Conservation (phyloP, 164 flowering plant genomes). For the Magnolia officinalis region DNA sequence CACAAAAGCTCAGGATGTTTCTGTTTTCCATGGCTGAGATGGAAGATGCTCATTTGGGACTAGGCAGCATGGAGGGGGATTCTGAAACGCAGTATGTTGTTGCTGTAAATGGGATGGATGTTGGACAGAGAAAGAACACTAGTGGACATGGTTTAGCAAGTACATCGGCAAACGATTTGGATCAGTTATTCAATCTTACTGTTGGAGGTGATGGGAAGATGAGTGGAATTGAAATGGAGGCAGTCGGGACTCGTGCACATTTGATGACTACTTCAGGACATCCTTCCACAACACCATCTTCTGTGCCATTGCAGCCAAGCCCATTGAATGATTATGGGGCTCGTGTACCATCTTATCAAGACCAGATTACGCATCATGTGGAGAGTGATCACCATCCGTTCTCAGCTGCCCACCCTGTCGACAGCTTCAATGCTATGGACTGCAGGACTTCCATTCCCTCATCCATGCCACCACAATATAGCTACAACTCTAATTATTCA, state of each 20-base stretch:
- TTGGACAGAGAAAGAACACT: slow-evolving; percentile 51
- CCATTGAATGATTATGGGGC: slow-evolving; percentile 29
- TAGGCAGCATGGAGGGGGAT: slow-evolving; percentile 50
- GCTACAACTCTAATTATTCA: slow-evolving; percentile 21
- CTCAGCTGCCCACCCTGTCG: slow-evolving; percentile 19
- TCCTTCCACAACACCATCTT: slow-evolving; percentile 25
- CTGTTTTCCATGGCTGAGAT: slow-evolving; percentile 57
- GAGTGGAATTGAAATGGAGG: slow-evolving; percentile 23
- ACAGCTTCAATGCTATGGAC: slow-evolving; percentile 22
- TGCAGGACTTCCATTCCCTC: slow-evolving; percentile 23
- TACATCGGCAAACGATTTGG: slow-evolving; percentile 53
- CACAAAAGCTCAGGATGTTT: slow-evolving; percentile 73
- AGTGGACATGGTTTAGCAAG: slow-evolving; percentile 33
- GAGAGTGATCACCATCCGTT: slow-evolving; percentile 26
- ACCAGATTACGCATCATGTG: slow-evolving; percentile 24
- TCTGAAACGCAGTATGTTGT: slow-evolving; percentile 79
- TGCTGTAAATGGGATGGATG: slow-evolving; percentile 87
- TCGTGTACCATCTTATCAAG: slow-evolving; percentile 25
- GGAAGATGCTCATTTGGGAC: slow-evolving; percentile 58
- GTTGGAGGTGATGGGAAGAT: slow-evolving; percentile 13
- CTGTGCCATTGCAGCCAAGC: slow-evolving; percentile 26
- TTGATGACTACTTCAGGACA: slow-evolving; percentile 20
- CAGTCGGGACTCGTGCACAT: slow-evolving; percentile 21
- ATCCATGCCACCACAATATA: slow-evolving; percentile 29
- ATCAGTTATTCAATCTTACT: slow-evolving; percentile 47